Evolutionary conservation across 1,284 basidiomycete genomes (phyloP).

Genomic region (Tylopilus sp.): DNA sequence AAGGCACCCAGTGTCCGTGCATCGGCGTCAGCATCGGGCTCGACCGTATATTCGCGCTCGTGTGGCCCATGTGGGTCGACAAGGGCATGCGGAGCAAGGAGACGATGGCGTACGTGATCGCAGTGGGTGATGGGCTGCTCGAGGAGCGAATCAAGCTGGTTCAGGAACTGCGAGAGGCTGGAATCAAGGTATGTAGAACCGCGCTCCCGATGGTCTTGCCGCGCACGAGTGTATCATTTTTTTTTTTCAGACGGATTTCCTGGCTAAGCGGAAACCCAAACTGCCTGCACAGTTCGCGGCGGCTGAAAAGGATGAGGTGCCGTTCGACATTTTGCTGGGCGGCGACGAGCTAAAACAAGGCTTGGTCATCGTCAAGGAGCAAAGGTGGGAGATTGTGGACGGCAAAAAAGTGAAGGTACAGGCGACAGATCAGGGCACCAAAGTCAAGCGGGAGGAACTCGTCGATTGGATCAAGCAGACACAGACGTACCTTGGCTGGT

Average conservation of each 20-base stretch:
- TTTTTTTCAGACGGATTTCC: constrained; percentile 86
- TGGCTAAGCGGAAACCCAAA: constrained; percentile 93
- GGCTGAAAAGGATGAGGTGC: constrained; percentile 89
- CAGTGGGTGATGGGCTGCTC: constrained; percentile 86
- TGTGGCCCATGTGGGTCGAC: constrained; percentile 84
- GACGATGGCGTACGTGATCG: constrained; percentile 93
- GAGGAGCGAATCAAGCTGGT: constrained; percentile 84
- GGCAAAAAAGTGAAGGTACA: constrained; percentile 71
- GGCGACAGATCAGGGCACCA: constrained; percentile 60
- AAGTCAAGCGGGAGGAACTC: constrained; percentile 66
- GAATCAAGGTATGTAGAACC: constrained; percentile 92
- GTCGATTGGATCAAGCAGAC: constrained; percentile 64
- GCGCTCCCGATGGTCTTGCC: no score
- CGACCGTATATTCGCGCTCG: constrained; percentile 92
- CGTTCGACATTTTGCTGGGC: constrained; percentile 89
- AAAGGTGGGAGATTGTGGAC: constrained; percentile 76
- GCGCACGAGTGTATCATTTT: no score
- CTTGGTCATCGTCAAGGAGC: constrained; percentile 88
- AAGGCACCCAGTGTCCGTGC: constrained; percentile 73
- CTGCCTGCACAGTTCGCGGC: constrained; percentile 82
- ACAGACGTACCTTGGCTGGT: constrained; percentile 47
- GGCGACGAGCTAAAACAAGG: constrained; percentile 83
- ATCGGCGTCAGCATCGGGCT: constrained; percentile 93
- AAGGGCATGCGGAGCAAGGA: constrained; percentile 81
- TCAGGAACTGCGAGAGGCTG: constrained; percentile 79